A percentile compares a stretch with the other conserved stretches of the same genome.
These are phyloP conservation scores for Aspergillus sp. DNA, from an alignment of 2,329 filamentous ascomycete species.

Conservation along the genomic window DNA sequence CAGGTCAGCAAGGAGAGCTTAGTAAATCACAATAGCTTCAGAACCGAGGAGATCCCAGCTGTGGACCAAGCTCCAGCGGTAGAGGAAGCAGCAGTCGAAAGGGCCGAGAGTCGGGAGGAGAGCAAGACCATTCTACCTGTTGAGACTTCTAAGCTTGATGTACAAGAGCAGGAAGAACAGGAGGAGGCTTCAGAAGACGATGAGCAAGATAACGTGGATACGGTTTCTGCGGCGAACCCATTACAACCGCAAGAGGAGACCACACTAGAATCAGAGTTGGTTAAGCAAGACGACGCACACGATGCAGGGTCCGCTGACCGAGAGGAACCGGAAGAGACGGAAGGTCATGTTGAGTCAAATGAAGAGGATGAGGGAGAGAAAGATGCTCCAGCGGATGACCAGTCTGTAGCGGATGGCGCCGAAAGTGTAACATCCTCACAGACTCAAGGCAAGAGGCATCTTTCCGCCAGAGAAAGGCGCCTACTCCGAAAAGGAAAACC, in stretches of 20 bases:
- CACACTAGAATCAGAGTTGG: slow-evolving; percentile 22
- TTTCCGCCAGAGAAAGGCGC: slow-evolving; percentile 47
- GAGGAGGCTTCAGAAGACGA: slow-evolving; percentile 20
- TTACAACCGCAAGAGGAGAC: slow-evolving; percentile 21
- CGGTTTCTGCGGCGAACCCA: slow-evolving; percentile 15
- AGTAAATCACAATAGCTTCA: slow-evolving; percentile 74
- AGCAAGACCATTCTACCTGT: slow-evolving; percentile 23
- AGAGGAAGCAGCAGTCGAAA: slow-evolving; percentile 26
- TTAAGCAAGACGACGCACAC: slow-evolving; percentile 25
- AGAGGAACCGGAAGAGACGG: slow-evolving; percentile 15
- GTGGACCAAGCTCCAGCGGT: slow-evolving; percentile 22
- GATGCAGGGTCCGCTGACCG: slow-evolving; percentile 44
- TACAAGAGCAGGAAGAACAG: slow-evolving; percentile 12
- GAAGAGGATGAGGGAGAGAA: slow-evolving; percentile 30
- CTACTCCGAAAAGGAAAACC: slow-evolving; percentile 31
- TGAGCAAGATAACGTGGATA: slow-evolving; percentile 18
- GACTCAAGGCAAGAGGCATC: slow-evolving; percentile 27
- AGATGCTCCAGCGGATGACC: neutral
- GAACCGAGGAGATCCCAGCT: slow-evolving; percentile 45
- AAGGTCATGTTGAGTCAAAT: slow-evolving; percentile 31
- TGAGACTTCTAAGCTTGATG: slow-evolving; percentile 18
- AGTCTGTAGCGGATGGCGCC: slow-evolving; percentile 9
- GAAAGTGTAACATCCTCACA: slow-evolving; percentile 11
- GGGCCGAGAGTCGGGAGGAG: slow-evolving; percentile 25
- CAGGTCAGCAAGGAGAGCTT: slow-evolving; percentile 86